phyloP scores from a whole-genome alignment of 768 basidiomycete species.

The Lactarius pseudohatsudake region DNA sequence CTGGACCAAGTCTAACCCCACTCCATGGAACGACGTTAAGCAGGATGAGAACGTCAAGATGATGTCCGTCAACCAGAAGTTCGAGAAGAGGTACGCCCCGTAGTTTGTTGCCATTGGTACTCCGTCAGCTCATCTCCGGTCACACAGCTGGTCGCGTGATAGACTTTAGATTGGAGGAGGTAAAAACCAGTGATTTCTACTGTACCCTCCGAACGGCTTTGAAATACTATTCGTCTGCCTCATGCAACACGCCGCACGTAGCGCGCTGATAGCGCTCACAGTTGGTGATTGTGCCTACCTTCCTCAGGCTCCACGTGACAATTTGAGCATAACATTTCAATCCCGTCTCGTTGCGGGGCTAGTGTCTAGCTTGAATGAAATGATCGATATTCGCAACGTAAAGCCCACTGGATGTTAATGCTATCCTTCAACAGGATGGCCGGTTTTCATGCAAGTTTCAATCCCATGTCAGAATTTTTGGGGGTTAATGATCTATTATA shows the following conservation, averaged over 20 bases:
- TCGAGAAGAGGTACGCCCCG: conserved; percentile 62
- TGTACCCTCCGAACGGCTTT: conserved; percentile 25
- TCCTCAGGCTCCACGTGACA: neutral
- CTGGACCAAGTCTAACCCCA: conserved; percentile 73
- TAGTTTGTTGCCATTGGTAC: conserved; percentile 12
- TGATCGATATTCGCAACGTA: neutral
- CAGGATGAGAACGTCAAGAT: conserved; percentile 75
- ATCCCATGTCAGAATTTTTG: neutral
- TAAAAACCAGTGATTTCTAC: neutral
- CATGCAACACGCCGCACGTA: neutral
- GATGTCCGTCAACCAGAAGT: conserved; percentile 66
- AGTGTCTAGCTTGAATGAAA: neutral
- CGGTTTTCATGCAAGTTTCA: neutral
- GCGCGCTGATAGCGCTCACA: too few relatives aligned
- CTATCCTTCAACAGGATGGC: neutral
- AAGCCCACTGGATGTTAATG: neutral
- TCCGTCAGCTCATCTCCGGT: conserved; percentile 17
- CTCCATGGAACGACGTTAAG: conserved; percentile 85
- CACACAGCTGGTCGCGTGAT: conserved; percentile 69
- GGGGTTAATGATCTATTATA: neutral
- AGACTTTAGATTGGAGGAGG: conserved; percentile 49
- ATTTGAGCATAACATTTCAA: conserved; percentile 41
- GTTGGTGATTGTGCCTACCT: neutral
- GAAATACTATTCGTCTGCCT: conserved; percentile 12
- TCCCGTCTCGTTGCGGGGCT: neutral